These are phyloP conservation scores for Coelastrella sp. DNA, from an alignment of 139 green algal species.

Conservation along the genomic window DNA sequence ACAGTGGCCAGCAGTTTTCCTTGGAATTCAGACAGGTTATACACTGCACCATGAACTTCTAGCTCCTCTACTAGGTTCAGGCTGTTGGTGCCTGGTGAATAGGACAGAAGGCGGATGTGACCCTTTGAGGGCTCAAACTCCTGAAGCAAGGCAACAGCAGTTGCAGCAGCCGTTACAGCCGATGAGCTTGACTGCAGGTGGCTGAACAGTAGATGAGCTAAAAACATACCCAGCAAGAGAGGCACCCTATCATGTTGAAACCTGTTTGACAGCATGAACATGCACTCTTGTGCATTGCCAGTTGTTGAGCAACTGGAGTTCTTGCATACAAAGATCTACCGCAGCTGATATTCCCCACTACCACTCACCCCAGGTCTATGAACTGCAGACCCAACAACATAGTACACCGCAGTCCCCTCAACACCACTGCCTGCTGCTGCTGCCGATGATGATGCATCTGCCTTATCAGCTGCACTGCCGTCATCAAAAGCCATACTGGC, in stretches of 20 bases:
- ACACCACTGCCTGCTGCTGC: constrained; percentile 33
- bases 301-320: too few species aligned
- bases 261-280: too few species aligned
- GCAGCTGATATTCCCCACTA: too few species aligned
- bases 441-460: neutral
- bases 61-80: constrained; percentile 60
- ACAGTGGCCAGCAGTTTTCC: constrained; percentile 86
- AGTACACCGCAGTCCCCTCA: constrained; percentile 63
- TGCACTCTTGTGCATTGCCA: too few species aligned
- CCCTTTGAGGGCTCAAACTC: constrained; percentile 90
- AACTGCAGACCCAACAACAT: constrained; percentile 88
- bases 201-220: too few species aligned
- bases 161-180: neutral
- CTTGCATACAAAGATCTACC: too few species aligned
- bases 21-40: constrained; percentile 74
- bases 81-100: constrained; percentile 10
- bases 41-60: constrained; percentile 91
- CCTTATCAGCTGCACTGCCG: constrained; percentile 38
- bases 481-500: constrained; percentile 58
- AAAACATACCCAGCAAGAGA: too few species aligned
- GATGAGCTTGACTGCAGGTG: neutral
- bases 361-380: constrained; percentile 71
- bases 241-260: too few species aligned
- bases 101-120: constrained; percentile 63
- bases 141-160: constrained; percentile 51